Base-by-base conservation (phyloP, 768 basidiomycete species). In the Rhizopogon vinicolor region DNA sequence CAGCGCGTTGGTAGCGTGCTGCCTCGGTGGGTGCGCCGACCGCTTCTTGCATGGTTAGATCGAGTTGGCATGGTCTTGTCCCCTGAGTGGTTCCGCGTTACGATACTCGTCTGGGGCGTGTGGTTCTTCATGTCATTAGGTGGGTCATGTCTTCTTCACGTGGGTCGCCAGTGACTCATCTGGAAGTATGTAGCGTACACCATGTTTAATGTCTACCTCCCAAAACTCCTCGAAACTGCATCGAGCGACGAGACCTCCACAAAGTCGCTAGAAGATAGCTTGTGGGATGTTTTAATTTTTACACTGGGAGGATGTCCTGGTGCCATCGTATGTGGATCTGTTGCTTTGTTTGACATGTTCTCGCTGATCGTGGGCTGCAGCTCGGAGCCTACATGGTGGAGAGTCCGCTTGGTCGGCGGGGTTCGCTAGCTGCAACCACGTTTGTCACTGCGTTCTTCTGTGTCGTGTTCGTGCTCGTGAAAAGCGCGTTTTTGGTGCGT, bases 131-230 rank as follows among this genome's bases (percentile, higher is more conserved):
- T 92, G 82, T 79, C 87, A 0, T 76, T 93, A 16, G 93, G 91
- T 87, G 58, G 51, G 85, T 22, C 6, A 25, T 64, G 12, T 42
- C 13, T 22, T 49, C 3, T 3, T 39, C 19, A 29, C 19, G 7
- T 1, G 46, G 7, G 33, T 13, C 33, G 7, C 19, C 31, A 13
- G 31, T 14, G 12, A 7, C 7, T 48, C 31, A 40, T 52, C 44
- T 42, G n/a, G 35, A 40, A 25, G 29, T 19, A n/a, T 16, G 44
- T 13, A 90, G 89, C 84, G 0, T 93, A 85, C 63, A 93, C 91
- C 2, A 93, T 96, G 86, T 95, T 96, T 71, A 96, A 95, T 65
- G 91, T 93, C 28, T 96, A 83, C 65, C 78, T 94, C 18, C 93
- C 93, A 0, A 95, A 91, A 64, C 74, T 94, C 10, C 72, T 96